Percentiles rank a stretch among this genome's conserved stretches.
Conservation (phyloP, 805 yeast genomes). For the Starmerella powellii region DNA sequence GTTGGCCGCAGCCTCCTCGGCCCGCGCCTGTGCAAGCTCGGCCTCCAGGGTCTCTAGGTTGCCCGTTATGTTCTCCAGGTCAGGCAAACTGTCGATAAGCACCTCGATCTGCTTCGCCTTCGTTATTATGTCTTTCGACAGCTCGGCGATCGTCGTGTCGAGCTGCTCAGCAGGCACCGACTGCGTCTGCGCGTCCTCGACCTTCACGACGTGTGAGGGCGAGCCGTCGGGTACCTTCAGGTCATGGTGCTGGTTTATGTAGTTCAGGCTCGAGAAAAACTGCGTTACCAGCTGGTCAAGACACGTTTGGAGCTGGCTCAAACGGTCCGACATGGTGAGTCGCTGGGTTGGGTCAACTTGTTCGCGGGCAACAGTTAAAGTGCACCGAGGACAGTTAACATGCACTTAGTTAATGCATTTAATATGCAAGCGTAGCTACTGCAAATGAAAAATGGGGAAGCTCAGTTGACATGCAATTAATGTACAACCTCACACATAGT, state of each 20-base stretch:
- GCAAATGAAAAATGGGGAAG: no score
- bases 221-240: conserved; percentile 40
- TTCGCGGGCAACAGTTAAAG: neutral
- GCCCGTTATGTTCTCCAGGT: conserved; percentile 71
- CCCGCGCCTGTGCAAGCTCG: conserved; percentile 51
- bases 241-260: conserved; percentile 58
- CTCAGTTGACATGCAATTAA: no score
- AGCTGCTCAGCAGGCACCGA: conserved; percentile 24
- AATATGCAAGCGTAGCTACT: no score
- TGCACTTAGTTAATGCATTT: no score
- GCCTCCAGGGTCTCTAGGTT: conserved; percentile 51
- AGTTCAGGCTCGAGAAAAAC: conserved; percentile 29
- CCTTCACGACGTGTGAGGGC: conserved; percentile 32
- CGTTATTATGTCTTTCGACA: conserved; percentile 71
- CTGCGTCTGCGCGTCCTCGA: conserved; percentile 43
- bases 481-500: no score
- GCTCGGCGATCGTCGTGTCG: conserved; percentile 47
- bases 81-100: conserved; percentile 81
- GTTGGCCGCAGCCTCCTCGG: conserved; percentile 44
- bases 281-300: conserved; percentile 46
- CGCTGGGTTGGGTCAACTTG: neutral
- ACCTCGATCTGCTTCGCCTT: conserved; percentile 78
- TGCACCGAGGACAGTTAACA: no score
- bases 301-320: conserved; percentile 82
- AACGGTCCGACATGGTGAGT: conserved; percentile 41